Evolutionary conservation across 305 asterid species (phyloP).

Genomic region (Ruellia speciosa): DNA sequence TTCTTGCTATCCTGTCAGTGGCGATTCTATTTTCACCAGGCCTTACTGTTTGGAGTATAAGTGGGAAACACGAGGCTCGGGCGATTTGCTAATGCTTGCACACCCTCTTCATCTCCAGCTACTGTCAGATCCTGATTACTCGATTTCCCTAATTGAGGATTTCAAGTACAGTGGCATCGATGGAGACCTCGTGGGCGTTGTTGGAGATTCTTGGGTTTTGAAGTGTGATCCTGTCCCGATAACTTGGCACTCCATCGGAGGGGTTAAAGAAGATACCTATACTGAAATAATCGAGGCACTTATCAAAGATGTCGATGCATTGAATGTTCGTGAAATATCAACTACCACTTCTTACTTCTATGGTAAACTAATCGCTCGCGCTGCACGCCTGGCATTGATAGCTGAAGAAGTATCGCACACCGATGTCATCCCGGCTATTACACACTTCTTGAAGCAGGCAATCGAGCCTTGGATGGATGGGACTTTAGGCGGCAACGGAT

Average conservation of each 20-base stretch:
- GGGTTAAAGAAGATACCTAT: conserved; percentile 47
- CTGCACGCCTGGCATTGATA: too few species aligned
- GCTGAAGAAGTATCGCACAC: too few species aligned
- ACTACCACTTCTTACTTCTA: conserved; percentile 67
- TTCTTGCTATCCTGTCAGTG: conserved; percentile 53
- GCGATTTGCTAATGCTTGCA: conserved; percentile 74
- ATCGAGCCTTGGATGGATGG: conserved; percentile 91
- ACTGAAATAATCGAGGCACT: conserved; percentile 49
- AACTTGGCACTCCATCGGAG: conserved; percentile 70
- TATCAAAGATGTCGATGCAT: conserved; percentile 44
- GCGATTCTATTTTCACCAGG: conserved; percentile 45
- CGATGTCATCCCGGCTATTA: conserved; percentile 36
- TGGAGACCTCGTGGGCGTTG: conserved; percentile 81
- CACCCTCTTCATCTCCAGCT: conserved; percentile 72
- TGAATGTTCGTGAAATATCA: conserved; percentile 35
- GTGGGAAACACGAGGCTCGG: conserved; percentile 76
- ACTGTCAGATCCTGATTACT: conserved; percentile 35
- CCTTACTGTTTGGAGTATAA: conserved; percentile 62
- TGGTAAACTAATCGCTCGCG: too few species aligned
- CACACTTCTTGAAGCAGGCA: conserved; percentile 55
- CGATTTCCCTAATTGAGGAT: conserved; percentile 42
- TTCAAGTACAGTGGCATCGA: conserved; percentile 60
- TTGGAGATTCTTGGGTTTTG: conserved; percentile 71
- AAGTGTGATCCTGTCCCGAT: conserved; percentile 58
- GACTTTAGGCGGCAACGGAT: conserved; percentile 57